These are phyloP conservation scores for Aspergillus kassunensis DNA, from an alignment of 495 filamentous ascomycete genomes.

Conservation along the genomic window DNA sequence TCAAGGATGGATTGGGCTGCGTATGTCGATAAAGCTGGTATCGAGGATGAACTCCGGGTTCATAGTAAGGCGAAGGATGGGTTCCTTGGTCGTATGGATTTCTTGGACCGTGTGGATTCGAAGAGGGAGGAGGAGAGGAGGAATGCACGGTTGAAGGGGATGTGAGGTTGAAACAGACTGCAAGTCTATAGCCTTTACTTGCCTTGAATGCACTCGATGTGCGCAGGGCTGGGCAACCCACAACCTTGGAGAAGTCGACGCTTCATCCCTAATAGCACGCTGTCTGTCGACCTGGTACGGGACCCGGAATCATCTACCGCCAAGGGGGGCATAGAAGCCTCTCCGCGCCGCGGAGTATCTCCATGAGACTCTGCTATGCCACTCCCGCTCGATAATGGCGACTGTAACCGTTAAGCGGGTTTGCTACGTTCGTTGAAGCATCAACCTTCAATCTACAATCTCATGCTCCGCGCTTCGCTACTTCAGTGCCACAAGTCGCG, in stretches of 20 bases:
- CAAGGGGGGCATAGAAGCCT: background rate
- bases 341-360: background rate
- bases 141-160: constrained; percentile 55
- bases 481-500: too few species aligned
- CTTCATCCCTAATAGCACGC: too few species aligned
- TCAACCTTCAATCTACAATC: background rate
- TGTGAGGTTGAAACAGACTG: constrained; percentile 23
- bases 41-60: constrained; percentile 82
- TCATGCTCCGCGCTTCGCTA: background rate
- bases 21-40: constrained; percentile 87
- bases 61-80: constrained; percentile 81
- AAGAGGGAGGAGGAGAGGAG: constrained; percentile 72
- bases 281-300: too few species aligned
- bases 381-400: background rate
- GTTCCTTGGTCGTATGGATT: constrained; percentile 81
- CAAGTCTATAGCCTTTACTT: too few species aligned
- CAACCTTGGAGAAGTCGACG: too few species aligned
- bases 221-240: too few species aligned
- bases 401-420: background rate
- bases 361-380: background rate
- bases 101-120: constrained; percentile 76
- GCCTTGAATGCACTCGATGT: too few species aligned
- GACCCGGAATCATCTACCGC: too few species aligned
- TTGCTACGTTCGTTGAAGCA: background rate
- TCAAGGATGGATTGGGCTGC: constrained; percentile 91